Percentiles rank a stretch among this genome's conserved stretches.
These are phyloP conservation scores for Carex parvula DNA, from an alignment of 176 grass and related monocot species.

Conservation along the genomic window DNA sequence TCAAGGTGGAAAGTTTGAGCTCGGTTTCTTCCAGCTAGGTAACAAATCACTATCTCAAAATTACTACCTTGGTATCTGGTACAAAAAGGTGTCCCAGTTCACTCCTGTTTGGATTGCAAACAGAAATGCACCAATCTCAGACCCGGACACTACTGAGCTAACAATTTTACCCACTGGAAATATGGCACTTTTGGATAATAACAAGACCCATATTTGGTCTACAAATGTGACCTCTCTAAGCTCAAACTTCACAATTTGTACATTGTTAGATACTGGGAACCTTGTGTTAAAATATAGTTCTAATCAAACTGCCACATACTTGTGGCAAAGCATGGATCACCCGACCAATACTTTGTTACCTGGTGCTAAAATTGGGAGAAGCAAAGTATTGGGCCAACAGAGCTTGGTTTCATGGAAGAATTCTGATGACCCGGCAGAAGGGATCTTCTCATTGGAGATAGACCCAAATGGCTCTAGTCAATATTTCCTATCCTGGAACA, in stretches of 20 bases:
- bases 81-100: conserved; percentile 33
- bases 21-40: conserved; percentile 2
- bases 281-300: conserved; percentile 22
- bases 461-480: conserved; percentile 22
- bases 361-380: conserved; percentile 25
- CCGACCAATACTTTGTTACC: conserved; percentile 40
- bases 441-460: conserved; percentile 23
- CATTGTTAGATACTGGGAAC: conserved; percentile 37
- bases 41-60: neutral
- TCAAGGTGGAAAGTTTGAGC: conserved; percentile 7
- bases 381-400: neutral
- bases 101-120: conserved; percentile 40
- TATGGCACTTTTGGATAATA: conserved; percentile 24
- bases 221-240: neutral
- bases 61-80: conserved; percentile 48
- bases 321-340: conserved; percentile 43
- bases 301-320: conserved; percentile 8
- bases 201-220: conserved; percentile 23
- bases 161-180: conserved; percentile 38
- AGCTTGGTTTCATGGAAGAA: conserved; percentile 20
- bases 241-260: conserved; percentile 17
- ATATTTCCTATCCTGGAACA: conserved; percentile 28
- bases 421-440: conserved; percentile 28
- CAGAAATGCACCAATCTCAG: conserved; percentile 14
- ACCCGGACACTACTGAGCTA: conserved; percentile 17